Base-by-base conservation (phyloP, 75 land plant genomes). In the Pinus tabuliformis region DNA sequence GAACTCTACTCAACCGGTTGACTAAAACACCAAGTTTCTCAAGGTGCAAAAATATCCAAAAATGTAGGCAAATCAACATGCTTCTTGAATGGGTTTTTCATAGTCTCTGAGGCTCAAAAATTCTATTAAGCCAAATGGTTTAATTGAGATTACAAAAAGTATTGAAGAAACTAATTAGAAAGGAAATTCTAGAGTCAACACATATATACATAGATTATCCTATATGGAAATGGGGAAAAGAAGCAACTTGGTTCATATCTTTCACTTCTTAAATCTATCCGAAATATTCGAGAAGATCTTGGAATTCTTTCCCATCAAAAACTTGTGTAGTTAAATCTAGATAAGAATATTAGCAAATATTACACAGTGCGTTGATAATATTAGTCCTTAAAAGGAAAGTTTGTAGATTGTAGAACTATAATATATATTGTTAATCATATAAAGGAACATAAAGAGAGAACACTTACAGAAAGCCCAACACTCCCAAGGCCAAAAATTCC, bases 401-500 rank as follows among this genome's bases (percentile, higher is more conserved):
- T 36, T 36, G 37, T 3, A 36, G 37, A 36, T 3, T 36, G 1
- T 36, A 36, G 37, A 36, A 36, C 37, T 36, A 36, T 3, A 36
- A 3, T 36, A 36, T 36, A 36, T 36, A 36, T 3, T 36, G 37
- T 2, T 2, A 36, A 2, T 2, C 37, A 36, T 36, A 36, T 3
- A n/a, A n/a, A n/a, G n/a, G n/a, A n/a, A n/a, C n/a, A 36, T 36
- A 36, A 36, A 36, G 20, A 65, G 18, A 71, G 39, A 42, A 57
- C 14, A 77, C 85, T 75, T 78, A 93, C 95, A 59, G 95, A 95
- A 49, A 92, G 87, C 3, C 97, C 95, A 24, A 94, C 95, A 1
- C 92, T 84, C 22, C 97, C 97, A 33, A 94, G 86, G 2, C 97
- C 97, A 84, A 92, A 94, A 20, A 94, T 66, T 3, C 92, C 97